Percentiles rank a stretch among this genome's conserved stretches.
Evolutionary conservation across 345 rosid species (phyloP).

Genomic region (Lenwebbia sp.): DNA sequence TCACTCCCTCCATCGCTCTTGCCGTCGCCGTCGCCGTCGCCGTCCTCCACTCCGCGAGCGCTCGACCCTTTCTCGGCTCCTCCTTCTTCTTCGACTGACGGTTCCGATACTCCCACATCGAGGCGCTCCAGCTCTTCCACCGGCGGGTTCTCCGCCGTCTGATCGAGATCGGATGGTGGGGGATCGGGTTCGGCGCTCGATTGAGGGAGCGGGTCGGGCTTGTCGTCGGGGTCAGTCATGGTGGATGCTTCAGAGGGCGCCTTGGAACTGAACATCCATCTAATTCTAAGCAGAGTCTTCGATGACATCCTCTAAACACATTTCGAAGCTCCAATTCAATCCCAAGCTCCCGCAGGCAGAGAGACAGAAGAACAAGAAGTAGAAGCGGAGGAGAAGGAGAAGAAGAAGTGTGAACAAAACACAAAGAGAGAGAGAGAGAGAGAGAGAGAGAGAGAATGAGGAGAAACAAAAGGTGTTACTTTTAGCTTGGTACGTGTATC

Average conservation of each 20-base stretch:
- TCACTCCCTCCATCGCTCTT: background rate
- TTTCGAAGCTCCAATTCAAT: background rate
- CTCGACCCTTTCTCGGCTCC: background rate
- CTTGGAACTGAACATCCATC: background rate
- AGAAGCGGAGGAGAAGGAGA: background rate
- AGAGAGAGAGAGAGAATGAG: background rate
- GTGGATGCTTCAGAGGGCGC: background rate
- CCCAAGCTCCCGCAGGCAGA: background rate
- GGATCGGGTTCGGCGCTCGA: slow-evolving; percentile 15
- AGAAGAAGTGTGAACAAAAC: background rate
- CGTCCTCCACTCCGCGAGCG: slow-evolving; percentile 1
- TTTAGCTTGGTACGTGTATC: background rate
- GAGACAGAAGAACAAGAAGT: background rate
- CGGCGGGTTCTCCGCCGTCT: slow-evolving; percentile 3
- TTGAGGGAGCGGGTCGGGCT: background rate
- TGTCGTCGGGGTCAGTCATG: background rate
- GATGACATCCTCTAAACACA: background rate
- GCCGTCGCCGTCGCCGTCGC: background rate
- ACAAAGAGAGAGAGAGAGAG: background rate
- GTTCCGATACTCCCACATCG: slow-evolving; percentile 7
- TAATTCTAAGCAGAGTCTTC: background rate
- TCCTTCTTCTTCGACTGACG: background rate
- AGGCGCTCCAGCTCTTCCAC: slow-evolving; percentile 21
- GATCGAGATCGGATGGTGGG: slow-evolving; percentile 23
- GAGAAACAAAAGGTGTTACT: background rate